Evolutionary conservation across 345 rosid species (phyloP).

Genomic region (Boechera stricta): DNA sequence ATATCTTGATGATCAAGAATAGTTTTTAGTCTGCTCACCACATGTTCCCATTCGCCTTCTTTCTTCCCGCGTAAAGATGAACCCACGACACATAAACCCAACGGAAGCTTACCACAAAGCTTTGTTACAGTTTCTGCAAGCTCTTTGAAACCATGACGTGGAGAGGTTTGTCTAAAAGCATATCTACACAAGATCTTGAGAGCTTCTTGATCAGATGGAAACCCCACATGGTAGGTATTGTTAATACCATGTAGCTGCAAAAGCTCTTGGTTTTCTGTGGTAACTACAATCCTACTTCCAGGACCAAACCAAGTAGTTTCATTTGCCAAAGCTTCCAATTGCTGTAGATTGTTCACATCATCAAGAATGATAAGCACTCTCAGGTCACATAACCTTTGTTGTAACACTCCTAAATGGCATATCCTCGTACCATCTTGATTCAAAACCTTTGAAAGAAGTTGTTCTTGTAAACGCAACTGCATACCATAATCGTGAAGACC

Average conservation of each 20-base stretch:
- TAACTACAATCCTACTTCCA: background rate
- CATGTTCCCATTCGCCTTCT: background rate
- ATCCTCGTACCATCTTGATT: background rate
- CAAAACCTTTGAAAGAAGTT: background rate
- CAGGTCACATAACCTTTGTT: background rate
- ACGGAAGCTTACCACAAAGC: background rate
- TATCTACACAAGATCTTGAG: background rate
- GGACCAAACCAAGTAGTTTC: background rate
- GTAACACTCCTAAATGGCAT: background rate
- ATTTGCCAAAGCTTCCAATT: background rate
- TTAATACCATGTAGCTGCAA: background rate
- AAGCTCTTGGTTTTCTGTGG: background rate
- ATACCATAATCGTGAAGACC: background rate
- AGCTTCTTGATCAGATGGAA: background rate
- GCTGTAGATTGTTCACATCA: background rate
- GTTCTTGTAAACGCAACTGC: slow-evolving; percentile 11
- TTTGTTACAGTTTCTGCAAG: background rate
- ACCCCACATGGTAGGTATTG: background rate
- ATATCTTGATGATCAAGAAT: background rate
- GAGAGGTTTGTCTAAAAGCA: background rate
- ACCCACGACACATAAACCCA: background rate
- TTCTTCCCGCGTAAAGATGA: background rate
- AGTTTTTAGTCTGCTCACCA: background rate
- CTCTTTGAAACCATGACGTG: background rate
- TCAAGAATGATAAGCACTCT: background rate